Conservation (phyloP, 129 eudicot species). For the sunflower (Helianthus annuus) region HanXRQr2.0-SUNRISE NC_035445.2:172882337-172882836, state of each 20-base stretch:
- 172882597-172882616: constrained; percentile 51
- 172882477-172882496: background rate
- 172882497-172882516: background rate
- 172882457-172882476: constrained; percentile 41
- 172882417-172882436: constrained; percentile 86
- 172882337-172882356: background rate
- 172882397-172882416: constrained; percentile 90
- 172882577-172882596: constrained; percentile 69
- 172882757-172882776: constrained; percentile 61
- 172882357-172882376: constrained; percentile 35
- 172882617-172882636: constrained; percentile 13
- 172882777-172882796: constrained; percentile 1
- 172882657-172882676: background rate
- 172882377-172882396: constrained; percentile 83
- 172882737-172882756: constrained; percentile 88
- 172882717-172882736: constrained; percentile 80
- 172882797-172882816: background rate
- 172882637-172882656: background rate
- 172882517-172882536: constrained; percentile 78
- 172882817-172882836: constrained; percentile 12
- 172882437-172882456: constrained; percentile 81
- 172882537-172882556: constrained; percentile 85
- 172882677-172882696: constrained; percentile 54
- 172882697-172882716: constrained; percentile 83
- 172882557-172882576: constrained; percentile 61